These are phyloP conservation scores for Postia placenta DNA, from an alignment of 768 basidiomycete species.

Conservation along the genomic window DNA sequence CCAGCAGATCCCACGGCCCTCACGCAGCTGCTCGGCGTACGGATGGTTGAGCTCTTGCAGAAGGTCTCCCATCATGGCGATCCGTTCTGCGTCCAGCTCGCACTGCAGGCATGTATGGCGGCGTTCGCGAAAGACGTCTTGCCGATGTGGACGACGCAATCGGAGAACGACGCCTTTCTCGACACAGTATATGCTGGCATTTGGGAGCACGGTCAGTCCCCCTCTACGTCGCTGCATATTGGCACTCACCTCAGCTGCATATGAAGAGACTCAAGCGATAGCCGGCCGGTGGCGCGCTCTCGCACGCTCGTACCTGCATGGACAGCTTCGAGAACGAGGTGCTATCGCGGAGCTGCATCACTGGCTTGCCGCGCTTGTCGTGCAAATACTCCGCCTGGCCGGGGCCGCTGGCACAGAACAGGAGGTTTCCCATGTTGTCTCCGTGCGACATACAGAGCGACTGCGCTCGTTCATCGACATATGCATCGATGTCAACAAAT, in stretches of 20 bases:
- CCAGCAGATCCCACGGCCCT: neutral
- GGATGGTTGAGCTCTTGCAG: neutral
- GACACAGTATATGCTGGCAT: neutral
- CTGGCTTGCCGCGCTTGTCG: neutral
- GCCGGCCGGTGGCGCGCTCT: neutral
- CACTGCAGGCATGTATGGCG: slow-evolving; percentile 8
- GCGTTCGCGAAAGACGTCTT: neutral
- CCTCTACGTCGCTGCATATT: too few species aligned
- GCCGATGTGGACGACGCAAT: neutral
- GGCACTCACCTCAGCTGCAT: neutral
- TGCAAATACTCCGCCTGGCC: neutral
- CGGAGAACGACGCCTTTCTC: neutral
- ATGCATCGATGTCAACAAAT: slow-evolving; percentile 9
- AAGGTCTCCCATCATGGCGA: neutral
- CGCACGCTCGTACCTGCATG: too few species aligned
- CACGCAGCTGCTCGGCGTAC: neutral
- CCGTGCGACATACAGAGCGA: slow-evolving; percentile 21
- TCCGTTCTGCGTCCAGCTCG: slow-evolving; percentile 7
- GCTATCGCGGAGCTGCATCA: too few species aligned
- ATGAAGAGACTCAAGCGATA: neutral
- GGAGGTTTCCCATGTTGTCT: neutral
- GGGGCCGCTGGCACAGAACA: neutral
- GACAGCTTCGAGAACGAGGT: too few species aligned
- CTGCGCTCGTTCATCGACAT: slow-evolving; percentile 9
- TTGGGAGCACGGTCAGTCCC: neutral